Evolutionary conservation across 1,284 basidiomycete genomes (phyloP).

Genomic region (Tilletia indica): DNA sequence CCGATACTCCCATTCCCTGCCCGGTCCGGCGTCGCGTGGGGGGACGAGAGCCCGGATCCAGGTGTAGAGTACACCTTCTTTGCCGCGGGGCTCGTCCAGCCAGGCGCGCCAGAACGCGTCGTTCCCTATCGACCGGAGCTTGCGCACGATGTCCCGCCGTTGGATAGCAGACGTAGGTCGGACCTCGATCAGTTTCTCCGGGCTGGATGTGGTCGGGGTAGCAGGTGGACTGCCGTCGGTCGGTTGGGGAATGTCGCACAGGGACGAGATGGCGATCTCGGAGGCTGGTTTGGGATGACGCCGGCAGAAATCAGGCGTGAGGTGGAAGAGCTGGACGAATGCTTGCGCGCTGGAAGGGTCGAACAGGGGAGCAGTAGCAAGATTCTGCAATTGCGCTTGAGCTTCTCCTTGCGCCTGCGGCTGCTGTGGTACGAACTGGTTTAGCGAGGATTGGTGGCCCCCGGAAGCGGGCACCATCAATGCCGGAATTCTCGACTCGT

Average conservation of each 20-base stretch:
- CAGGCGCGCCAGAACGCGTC: not conserved
- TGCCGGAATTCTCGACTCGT: too few species aligned
- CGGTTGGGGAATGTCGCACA: not conserved
- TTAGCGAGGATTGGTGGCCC: too few species aligned
- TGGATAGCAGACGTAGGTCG: not conserved
- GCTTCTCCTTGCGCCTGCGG: too few species aligned
- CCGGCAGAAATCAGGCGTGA: not conserved
- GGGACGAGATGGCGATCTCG: slow-evolving; percentile 7
- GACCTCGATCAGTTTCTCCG: not conserved
- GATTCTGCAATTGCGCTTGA: too few species aligned
- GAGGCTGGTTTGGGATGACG: not conserved
- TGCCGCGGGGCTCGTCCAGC: not conserved
- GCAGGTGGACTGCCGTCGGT: too few species aligned
- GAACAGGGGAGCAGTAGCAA: not conserved
- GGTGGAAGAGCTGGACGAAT: slow-evolving; percentile 1
- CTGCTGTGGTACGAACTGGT: too few species aligned
- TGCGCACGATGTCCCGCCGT: not conserved
- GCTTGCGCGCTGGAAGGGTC: not conserved
- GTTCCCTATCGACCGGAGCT: not conserved
- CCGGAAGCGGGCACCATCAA: too few species aligned
- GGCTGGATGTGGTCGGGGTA: not conserved
- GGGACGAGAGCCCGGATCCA: slow-evolving; percentile 5
- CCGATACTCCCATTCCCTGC: not conserved
- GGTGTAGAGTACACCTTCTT: not conserved
- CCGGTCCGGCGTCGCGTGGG: not conserved